phyloP scores from a whole-genome alignment of 352 stramenopile species.

The Pythium phragmiticola region DNA sequence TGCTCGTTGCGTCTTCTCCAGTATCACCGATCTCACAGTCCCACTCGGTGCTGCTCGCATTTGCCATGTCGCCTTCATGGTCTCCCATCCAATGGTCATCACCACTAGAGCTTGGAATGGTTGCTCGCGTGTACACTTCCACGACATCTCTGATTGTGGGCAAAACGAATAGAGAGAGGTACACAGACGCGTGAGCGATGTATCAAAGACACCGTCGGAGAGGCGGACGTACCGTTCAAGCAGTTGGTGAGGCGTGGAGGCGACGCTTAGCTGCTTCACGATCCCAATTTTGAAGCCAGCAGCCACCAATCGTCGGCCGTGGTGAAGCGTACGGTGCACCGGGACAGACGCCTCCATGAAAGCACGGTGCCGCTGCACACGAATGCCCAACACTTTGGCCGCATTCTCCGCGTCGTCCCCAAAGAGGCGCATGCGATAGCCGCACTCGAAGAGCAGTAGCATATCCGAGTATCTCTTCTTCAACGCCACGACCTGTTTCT shows the following conservation, averaged over 20 bases:
- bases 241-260: conserved; percentile 27
- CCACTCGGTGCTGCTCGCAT: not conserved
- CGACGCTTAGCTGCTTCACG: conserved; percentile 62
- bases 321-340: conserved; percentile 37
- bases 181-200: too few species aligned
- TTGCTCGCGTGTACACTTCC: conserved; percentile 48
- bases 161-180: too few species aligned
- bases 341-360: conserved; percentile 58
- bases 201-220: not conserved
- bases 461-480: conserved; percentile 38
- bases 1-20: not conserved
- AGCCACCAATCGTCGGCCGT: conserved; percentile 43
- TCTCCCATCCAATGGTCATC: conserved; percentile 6
- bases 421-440: conserved; percentile 82
- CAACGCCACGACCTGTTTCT: conserved; percentile 69
- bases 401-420: conserved; percentile 62
- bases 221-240: conserved; percentile 34
- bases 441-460: conserved; percentile 76
- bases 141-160: conserved; percentile 32
- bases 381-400: conserved; percentile 36
- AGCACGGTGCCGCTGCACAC: conserved; percentile 30
- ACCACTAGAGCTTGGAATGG: conserved; percentile 31
- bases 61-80: not conserved
- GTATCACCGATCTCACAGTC: not conserved
- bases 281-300: conserved; percentile 63